Percentiles rank a stretch among this genome's conserved stretches.
Evolutionary conservation across 495 filamentous ascomycete genomes (phyloP).

Genomic region (Eremomyces bilateralis): DNA sequence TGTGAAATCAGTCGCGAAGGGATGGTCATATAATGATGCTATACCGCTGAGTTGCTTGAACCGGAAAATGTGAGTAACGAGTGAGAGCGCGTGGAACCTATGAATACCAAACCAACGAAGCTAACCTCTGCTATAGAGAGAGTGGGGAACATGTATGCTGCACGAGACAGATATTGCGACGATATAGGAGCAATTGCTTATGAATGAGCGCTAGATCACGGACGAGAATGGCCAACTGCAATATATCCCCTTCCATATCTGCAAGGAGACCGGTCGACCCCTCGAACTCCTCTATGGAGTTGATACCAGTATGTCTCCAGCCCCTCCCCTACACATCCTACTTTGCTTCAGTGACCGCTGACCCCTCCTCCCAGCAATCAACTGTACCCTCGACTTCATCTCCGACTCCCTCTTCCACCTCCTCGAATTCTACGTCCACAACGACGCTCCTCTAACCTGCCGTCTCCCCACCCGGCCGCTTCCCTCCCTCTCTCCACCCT

Average conservation of each 20-base stretch:
- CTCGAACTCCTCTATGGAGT: conserved; percentile 72
- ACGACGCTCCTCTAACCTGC: conserved; percentile 81
- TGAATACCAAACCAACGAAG: too few species aligned
- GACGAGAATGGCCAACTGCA: conserved; percentile 81
- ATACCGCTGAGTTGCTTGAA: too few species aligned
- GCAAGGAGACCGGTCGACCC: conserved; percentile 70
- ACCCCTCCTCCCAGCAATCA: conserved; percentile 48
- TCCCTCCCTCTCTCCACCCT: conserved; percentile 9
- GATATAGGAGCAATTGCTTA: too few species aligned
- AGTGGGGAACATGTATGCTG: too few species aligned
- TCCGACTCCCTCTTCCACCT: conserved; percentile 87
- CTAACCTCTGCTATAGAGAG: too few species aligned
- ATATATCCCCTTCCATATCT: conserved; percentile 81
- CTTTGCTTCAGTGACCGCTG: too few species aligned
- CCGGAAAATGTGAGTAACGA: too few species aligned
- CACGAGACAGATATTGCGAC: too few species aligned
- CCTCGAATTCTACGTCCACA: conserved; percentile 96
- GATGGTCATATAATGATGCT: too few species aligned
- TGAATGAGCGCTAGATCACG: too few species aligned
- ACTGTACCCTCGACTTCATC: conserved; percentile 76
- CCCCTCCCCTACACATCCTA: conserved; percentile 1
- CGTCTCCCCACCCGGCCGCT: conserved; percentile 66
- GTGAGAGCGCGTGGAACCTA: too few species aligned
- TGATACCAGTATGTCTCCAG: conserved; percentile 19
- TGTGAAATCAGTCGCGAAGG: too few species aligned